Percentiles rank a stretch among this genome's conserved stretches.
Evolutionary conservation across 345 rosid genomes (phyloP).

Genomic region (Pistacia integerrima): DNA sequence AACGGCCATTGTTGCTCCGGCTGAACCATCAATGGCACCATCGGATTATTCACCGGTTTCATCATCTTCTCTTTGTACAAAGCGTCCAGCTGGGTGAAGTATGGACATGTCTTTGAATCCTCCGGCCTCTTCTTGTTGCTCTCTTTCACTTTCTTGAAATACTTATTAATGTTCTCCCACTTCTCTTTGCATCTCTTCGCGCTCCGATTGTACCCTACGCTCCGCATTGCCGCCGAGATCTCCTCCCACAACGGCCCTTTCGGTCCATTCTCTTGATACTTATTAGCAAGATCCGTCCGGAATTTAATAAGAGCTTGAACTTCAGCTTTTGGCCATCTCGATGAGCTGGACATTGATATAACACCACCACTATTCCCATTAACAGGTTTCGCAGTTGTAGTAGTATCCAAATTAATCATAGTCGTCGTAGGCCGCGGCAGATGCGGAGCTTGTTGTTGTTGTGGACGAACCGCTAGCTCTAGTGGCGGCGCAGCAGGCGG

Average conservation of each 20-base stretch:
- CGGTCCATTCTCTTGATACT: conserved; percentile 59
- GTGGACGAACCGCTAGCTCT: conserved; percentile 13
- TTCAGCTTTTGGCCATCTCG: conserved; percentile 74
- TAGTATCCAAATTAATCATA: background rate
- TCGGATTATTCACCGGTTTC: conserved; percentile 33
- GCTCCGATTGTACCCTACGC: conserved; percentile 55
- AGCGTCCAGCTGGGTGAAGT: conserved; percentile 60
- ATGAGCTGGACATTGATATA: conserved; percentile 29
- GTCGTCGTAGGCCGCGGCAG: background rate
- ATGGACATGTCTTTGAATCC: conserved; percentile 72
- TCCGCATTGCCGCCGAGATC: conserved; percentile 54
- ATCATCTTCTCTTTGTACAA: conserved; percentile 45
- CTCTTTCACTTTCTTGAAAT: conserved; percentile 76
- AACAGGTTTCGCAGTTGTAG: background rate
- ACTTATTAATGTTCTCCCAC: conserved; percentile 84
- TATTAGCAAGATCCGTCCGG: conserved; percentile 42
- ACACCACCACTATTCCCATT: conserved; percentile 11
- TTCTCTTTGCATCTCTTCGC: conserved; percentile 75
- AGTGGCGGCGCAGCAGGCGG: conserved; percentile 8
- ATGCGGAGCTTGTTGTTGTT: background rate
- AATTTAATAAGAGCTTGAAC: conserved; percentile 56
- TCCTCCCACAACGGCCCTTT: conserved; percentile 79
- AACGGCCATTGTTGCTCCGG: conserved; percentile 82
- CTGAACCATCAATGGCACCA: conserved; percentile 54
- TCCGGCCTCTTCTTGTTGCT: conserved; percentile 56